Evolutionary conservation across 768 basidiomycete genomes (phyloP), one percentile per base, ranked within the genome.

Genomic region (Chlorophyllum brunneum): DNA sequence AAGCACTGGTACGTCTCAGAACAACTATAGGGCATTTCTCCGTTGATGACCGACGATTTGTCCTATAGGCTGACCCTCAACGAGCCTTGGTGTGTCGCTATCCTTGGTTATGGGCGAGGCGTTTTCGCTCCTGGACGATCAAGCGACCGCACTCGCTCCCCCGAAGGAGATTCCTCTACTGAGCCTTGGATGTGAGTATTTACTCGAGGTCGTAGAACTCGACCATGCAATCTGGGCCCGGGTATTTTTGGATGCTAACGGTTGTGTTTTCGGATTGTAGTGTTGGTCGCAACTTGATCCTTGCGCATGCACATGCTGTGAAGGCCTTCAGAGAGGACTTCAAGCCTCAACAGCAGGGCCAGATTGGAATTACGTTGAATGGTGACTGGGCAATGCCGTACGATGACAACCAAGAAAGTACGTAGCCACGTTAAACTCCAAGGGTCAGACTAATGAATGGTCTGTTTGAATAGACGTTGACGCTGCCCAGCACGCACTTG

Each of bases 361-460:
- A 75, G 57, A 86, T 90, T 58, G 87, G 86, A n/a, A 88, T 91
- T 61, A 89, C 88, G 0, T 71, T 89, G 39, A 88, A 88, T 58
- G 83, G 86, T 9, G 84, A 87, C 63, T 88, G 83, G 84, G 73
- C 79, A 27, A 80, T 85, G 64, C 87, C 88, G 6, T 89, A 82
- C 55, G 84, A 88, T 57, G 77, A 86, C 56, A 74, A 65, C 34
- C 81, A 78, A 8, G 81, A 83, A 60, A 88, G 88, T 88, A 61
- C 58, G 83, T 15, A 34, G 18, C 31, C 40, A 36, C 46, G 13
- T 31, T 41, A 7, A 40, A 54, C 29, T 50, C 18, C 36, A 42
- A 31, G 15, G 22, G n/a, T n/a, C 23, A 31, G 18, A 16, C 20
- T 41, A 11, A 20, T 27, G 15, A 10, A 18, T 46, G 13, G 24